phyloP scores from a whole-genome alignment of 116 monocot species.

The Papilionanthe hybrid region DNA sequence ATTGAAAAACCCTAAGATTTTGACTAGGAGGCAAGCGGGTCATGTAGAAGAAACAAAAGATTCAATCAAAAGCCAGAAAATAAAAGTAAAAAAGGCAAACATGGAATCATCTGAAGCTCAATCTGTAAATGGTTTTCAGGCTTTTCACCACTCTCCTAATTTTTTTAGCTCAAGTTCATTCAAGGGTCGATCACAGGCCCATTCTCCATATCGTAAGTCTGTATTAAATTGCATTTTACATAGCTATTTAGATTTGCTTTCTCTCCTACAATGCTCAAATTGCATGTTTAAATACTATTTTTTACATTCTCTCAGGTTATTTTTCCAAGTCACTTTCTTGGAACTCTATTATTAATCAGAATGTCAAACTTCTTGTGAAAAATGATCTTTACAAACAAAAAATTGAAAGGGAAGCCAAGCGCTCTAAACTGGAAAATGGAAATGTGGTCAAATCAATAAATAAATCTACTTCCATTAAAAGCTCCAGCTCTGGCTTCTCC shows the following conservation, averaged over 20 bases:
- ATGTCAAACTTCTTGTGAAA: constrained; percentile 26
- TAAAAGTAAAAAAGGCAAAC: constrained; percentile 26
- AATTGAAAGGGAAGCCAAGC: constrained; percentile 12
- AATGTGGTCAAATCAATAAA: constrained; percentile 5
- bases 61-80: constrained; percentile 15
- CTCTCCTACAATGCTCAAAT: too few relatives aligned
- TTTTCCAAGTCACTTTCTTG: constrained; percentile 38
- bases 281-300: background rate
- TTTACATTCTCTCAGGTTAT: constrained; percentile 17
- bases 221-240: too few relatives aligned
- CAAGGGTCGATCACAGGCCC: too few relatives aligned
- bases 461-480: constrained; percentile 31
- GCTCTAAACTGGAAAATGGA: constrained; percentile 14
- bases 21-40: constrained; percentile 18
- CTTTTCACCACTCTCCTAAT: constrained; percentile 17
- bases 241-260: too few relatives aligned
- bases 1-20: constrained; percentile 18
- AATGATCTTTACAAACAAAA: constrained; percentile 14
- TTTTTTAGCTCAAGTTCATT: background rate
- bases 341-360: constrained; percentile 20
- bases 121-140: constrained; percentile 17
- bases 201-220: too few relatives aligned
- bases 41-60: constrained; percentile 24
- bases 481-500: background rate
- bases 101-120: constrained; percentile 15